phyloP scores from a whole-genome alignment of 176 grass and related monocot species.

The Ensete ventricosum region DNA sequence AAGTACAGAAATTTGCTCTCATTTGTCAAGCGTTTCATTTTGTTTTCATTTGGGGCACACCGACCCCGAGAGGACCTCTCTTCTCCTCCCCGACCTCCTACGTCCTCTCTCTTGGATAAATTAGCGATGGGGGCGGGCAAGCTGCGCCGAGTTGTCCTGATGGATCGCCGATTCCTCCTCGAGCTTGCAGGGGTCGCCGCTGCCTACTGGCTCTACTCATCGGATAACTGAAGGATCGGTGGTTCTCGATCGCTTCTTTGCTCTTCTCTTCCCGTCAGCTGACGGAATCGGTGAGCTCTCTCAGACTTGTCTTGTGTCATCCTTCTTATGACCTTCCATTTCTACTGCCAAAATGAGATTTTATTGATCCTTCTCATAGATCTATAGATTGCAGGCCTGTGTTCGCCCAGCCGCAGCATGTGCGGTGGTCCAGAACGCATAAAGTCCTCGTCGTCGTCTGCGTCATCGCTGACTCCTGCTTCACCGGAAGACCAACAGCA shows the following conservation, averaged over 20 bases:
- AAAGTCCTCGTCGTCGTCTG: not conserved
- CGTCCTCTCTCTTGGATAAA: not conserved
- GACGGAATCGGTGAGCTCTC: not conserved
- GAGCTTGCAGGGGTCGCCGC: not conserved
- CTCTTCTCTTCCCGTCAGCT: not conserved
- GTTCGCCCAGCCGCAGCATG: not conserved
- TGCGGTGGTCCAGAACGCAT: not conserved
- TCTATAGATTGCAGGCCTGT: not conserved
- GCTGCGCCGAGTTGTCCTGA: not conserved
- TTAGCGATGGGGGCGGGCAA: not conserved
- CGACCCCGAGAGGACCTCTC: too few species aligned
- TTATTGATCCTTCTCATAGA: not conserved
- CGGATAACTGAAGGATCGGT: not conserved
- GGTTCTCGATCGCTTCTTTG: not conserved
- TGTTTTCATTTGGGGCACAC: not conserved
- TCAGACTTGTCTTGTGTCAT: not conserved
- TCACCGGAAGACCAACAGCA: not conserved
- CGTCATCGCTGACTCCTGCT: not conserved
- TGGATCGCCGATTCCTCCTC: not conserved
- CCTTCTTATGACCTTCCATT: not conserved
- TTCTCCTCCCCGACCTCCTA: not conserved
- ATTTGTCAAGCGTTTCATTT: constrained; percentile 1
- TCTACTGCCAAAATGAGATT: not conserved
- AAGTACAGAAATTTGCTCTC: not conserved
- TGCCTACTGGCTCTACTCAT: not conserved